These are phyloP conservation scores for Gliomastix tumulicola DNA, from an alignment of 2,329 filamentous ascomycete species.

Conservation along the genomic window DNA sequence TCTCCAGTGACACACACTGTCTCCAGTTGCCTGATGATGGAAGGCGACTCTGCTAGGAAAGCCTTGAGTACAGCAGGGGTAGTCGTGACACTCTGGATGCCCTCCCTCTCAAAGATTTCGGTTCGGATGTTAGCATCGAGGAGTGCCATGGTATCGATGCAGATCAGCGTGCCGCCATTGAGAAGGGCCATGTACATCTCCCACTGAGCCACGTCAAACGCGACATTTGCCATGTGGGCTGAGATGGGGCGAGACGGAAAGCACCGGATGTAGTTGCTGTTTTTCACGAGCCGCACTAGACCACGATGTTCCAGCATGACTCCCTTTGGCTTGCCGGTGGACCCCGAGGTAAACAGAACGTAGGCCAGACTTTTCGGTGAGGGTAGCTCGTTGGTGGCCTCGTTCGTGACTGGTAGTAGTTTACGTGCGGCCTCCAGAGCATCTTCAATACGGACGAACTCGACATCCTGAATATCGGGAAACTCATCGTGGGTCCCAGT, in stretches of 20 bases:
- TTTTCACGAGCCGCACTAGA: slow-evolving; percentile 7
- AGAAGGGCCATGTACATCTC: slow-evolving; percentile 7
- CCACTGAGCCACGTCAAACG: slow-evolving; percentile 6
- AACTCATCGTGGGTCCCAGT: slow-evolving; percentile 3
- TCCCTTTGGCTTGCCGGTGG: slow-evolving; percentile 41
- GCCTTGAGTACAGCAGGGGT: slow-evolving; percentile 12
- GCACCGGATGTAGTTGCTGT: background rate
- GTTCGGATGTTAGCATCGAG: slow-evolving; percentile 3
- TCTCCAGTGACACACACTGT: slow-evolving; percentile 11
- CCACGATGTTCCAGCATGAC: slow-evolving; percentile 23
- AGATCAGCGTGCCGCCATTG: slow-evolving; percentile 7
- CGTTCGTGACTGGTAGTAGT: slow-evolving; percentile 3
- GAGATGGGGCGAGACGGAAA: background rate
- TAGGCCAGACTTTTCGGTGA: slow-evolving; percentile 9
- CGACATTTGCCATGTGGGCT: slow-evolving; percentile 4
- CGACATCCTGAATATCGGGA: slow-evolving; percentile 1
- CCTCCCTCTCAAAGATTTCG: slow-evolving; percentile 5
- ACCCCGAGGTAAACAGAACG: slow-evolving; percentile 45
- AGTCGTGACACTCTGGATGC: slow-evolving; percentile 5
- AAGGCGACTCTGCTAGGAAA: slow-evolving; percentile 7
- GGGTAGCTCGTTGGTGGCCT: background rate
- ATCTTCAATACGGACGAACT: background rate
- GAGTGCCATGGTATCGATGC: slow-evolving; percentile 6
- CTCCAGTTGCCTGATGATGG: slow-evolving; percentile 1
- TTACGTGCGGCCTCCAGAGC: background rate